Percentiles rank a stretch among this genome's conserved stretches.
These are phyloP conservation scores for Candida maltosa DNA, from an alignment of 805 yeast species.

Conservation along the genomic window DNA sequence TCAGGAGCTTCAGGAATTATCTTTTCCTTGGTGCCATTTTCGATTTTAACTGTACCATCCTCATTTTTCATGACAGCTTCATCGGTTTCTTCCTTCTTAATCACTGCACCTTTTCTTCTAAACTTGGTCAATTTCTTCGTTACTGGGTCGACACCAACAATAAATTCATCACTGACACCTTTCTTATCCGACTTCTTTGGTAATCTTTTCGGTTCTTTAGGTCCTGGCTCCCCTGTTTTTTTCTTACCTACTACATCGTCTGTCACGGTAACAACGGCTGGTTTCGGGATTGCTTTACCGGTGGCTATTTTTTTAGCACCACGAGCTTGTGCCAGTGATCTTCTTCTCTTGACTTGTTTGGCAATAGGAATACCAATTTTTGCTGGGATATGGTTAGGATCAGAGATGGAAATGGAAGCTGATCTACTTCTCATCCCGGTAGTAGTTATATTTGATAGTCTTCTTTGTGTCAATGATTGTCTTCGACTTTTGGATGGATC, in stretches of 20 bases:
- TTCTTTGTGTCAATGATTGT: conserved; percentile 25
- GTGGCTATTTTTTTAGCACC: conserved; percentile 8
- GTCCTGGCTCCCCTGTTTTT: conserved; percentile 5
- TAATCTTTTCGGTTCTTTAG: conserved; percentile 8
- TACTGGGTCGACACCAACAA: conserved; percentile 32
- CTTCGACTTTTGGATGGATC: conserved; percentile 16
- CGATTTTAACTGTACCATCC: conserved; percentile 7
- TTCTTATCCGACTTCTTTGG: conserved; percentile 1
- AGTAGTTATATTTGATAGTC: conserved; percentile 34
- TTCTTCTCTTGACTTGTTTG: conserved; percentile 26
- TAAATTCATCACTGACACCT: conserved; percentile 14
- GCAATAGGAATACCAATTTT: conserved; percentile 36
- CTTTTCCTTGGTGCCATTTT: conserved; percentile 7
- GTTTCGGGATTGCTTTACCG: background rate
- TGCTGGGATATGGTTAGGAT: conserved; percentile 20
- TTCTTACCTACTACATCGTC: no score
- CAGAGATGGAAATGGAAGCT: conserved; percentile 24
- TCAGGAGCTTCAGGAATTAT: conserved; percentile 11
- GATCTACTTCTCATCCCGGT: conserved; percentile 22
- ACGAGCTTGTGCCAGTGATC: conserved; percentile 18
- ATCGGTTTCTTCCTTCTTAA: conserved; percentile 9
- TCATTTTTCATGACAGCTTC: conserved; percentile 10
- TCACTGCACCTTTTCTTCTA: conserved; percentile 12
- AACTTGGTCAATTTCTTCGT: conserved; percentile 27
- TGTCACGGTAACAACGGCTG: background rate